Evolutionary conservation across 495 filamentous ascomycete species (phyloP).

Genomic region (Hypoxylon crocopeplum): DNA sequence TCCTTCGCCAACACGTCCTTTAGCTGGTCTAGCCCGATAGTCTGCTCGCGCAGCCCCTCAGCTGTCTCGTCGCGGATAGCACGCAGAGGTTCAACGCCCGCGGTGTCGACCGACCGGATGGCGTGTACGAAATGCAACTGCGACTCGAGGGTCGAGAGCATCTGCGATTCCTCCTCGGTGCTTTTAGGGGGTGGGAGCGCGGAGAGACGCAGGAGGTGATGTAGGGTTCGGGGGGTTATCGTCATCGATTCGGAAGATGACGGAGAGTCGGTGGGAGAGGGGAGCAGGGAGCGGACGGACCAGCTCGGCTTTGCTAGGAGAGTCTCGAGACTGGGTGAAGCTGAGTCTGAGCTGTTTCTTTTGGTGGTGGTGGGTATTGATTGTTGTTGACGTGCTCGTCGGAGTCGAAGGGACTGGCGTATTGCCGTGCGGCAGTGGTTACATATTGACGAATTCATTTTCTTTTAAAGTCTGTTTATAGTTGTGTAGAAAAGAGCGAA

Average conservation of each 20-base stretch:
- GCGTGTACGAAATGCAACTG: slow-evolving; percentile 90
- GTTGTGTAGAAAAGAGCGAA: background rate
- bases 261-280: slow-evolving; percentile 46
- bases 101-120: slow-evolving; percentile 81
- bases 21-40: slow-evolving; percentile 50
- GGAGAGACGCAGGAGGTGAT: slow-evolving; percentile 88
- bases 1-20: slow-evolving; percentile 49
- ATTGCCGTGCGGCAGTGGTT: slow-evolving; percentile 31
- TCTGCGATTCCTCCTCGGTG: slow-evolving; percentile 60
- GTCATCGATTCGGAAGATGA: slow-evolving; percentile 41
- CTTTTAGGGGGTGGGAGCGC: slow-evolving; percentile 77
- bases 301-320: slow-evolving; percentile 78
- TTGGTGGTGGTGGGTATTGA: slow-evolving; percentile 12
- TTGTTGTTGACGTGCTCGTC: slow-evolving; percentile 19
- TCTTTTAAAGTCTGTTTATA: background rate
- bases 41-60: slow-evolving; percentile 48
- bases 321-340: background rate
- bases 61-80: slow-evolving; percentile 83
- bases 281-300: slow-evolving; percentile 83
- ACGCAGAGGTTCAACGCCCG: slow-evolving; percentile 71
- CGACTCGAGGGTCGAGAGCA: slow-evolving; percentile 76
- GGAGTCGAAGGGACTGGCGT: slow-evolving; percentile 15
- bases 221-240: slow-evolving; percentile 61
- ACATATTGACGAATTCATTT: slow-evolving; percentile 36
- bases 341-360: slow-evolving; percentile 15